A percentile compares a stretch with the other conserved stretches of the same genome.
phyloP scores from a whole-genome alignment of 2,329 filamentous ascomycete genomes.

The Colletotrichum viniferum region DNA sequence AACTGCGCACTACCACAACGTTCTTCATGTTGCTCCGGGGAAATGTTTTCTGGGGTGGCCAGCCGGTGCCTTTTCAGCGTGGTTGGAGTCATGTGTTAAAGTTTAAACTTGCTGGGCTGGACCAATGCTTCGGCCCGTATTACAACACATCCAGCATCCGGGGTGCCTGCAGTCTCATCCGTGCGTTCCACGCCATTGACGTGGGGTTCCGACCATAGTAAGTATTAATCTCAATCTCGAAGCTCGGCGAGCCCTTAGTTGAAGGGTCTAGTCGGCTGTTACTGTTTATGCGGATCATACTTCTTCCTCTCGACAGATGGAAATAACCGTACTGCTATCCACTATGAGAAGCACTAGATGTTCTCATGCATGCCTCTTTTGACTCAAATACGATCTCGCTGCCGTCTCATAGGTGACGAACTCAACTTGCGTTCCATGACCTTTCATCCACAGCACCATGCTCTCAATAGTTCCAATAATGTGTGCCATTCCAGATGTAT shows the following conservation, averaged over 20 bases:
- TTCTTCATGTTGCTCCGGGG: background rate
- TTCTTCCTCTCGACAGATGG: background rate
- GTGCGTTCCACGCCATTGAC: background rate
- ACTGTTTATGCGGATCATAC: too few relatives aligned
- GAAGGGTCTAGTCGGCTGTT: background rate
- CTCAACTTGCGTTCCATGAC: background rate
- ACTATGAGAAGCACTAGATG: background rate
- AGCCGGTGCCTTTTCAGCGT: background rate
- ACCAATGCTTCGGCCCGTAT: background rate
- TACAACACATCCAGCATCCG: background rate
- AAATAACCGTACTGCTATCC: background rate
- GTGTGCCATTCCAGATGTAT: conserved; percentile 65
- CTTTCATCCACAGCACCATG: background rate
- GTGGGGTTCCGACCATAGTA: background rate
- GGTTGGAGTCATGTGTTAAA: background rate
- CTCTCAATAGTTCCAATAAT: conserved; percentile 52
- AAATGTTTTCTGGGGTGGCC: background rate
- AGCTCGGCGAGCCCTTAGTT: background rate
- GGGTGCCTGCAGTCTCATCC: background rate
- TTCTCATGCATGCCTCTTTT: background rate
- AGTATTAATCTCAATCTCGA: background rate
- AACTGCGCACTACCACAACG: background rate
- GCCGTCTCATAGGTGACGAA: background rate
- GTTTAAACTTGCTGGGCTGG: background rate
- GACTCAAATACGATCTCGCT: background rate